Evolutionary conservation across 352 stramenopile species (phyloP), one percentile per base, ranked within the genome.

Genomic region (Phytophthora quininea): DNA sequence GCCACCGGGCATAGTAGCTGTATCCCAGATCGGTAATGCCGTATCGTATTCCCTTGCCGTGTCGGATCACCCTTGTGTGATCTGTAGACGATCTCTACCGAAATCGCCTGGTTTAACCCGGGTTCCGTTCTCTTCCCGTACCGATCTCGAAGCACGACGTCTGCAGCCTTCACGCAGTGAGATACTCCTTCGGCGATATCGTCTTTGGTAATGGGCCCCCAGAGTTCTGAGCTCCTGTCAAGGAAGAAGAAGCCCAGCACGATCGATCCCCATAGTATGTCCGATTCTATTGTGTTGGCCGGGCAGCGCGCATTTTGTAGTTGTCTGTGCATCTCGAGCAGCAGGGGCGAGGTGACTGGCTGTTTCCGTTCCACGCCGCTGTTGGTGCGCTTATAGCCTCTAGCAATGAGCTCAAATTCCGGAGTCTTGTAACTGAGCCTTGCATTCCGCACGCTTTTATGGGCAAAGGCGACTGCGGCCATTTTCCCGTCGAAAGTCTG

Each of bases 271-370:
- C 35, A 40, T 6, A 40, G 35, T 40, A 40, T 6, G 35, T 40
- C 35, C 6, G 35, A 24, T 24, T 24, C 19, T 40, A 40, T 40
- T 11, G 35, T 11, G 6, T 6, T 40, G 6, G 10, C 35, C 35
- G 6, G 6, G 35, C 35, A 40, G 6, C 45, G 64, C 35, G 15
- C 67, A 57, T 0, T 31, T 48, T 47, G 35, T 15, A 49, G 19
- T 30, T 54, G 33, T 32, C 43, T 8, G 15, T 35, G 56, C 56
- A 73, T 69, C 10, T 65, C 31, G 46, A 54, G 56, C 59, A 77
- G 37, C 59, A 76, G 69, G n/a, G 54, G 31, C 65, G 45, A 64
- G 67, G 63, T 76, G 68, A 69, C 55, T 72, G 69, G 69, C 47
- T 77, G 69, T 38, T 77, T 73, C 60, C 55, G 48, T n/a, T 70